Evolutionary conservation across 331 rosid species (phyloP), one percentile per base, ranked within the genome.

Genomic region (Pyracantha coccinea): DNA sequence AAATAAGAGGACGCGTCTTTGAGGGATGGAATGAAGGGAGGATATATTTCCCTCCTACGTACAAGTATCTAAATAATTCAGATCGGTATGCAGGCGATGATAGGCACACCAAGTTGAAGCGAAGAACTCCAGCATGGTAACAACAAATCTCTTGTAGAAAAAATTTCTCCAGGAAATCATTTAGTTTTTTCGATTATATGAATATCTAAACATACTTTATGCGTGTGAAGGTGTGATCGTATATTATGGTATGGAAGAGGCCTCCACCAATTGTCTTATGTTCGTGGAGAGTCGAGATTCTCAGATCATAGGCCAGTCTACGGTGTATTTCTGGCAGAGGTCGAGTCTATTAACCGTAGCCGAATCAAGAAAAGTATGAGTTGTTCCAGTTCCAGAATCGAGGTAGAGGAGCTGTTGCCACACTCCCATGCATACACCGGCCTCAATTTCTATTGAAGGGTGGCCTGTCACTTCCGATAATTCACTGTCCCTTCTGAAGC

Each of bases 91-190:
- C 99, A 0, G 99, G 99, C 35, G 99, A 95, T 52, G 92, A 77
- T 61, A 85, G 91, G 57, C 89, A 77, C 27, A 79, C 97, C 13
- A 92, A 88, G 82, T 92, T 90, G 83, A 95, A 95, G 88, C 87
- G 96, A 80, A 95, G 99, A 95, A 95, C 99, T 65, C 99, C 99
- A 4, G 99, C 99, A 66, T 95, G 99, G 99, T 95, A 89, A 29
- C 60, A 55, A 78, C 33, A 72, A 57, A 77, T 72, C 64, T 73
- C 66, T 33, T 23, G 55, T 50, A 16, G 21, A 47, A 5, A 14
- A 45, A 15, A 1, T 47, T 17, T 50, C 55, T 0, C 2, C 20
- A 28, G 29, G 29, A 28, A 3, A 19, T 5, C 35, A 33, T 33
- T 54, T 20, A 54, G 66, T 20, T 64, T 16, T 25, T 33, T 8